Evolutionary conservation across 2,329 filamentous ascomycete species (phyloP), one percentile per base, ranked within the genome.

Genomic region (Scytalidium sp.): DNA sequence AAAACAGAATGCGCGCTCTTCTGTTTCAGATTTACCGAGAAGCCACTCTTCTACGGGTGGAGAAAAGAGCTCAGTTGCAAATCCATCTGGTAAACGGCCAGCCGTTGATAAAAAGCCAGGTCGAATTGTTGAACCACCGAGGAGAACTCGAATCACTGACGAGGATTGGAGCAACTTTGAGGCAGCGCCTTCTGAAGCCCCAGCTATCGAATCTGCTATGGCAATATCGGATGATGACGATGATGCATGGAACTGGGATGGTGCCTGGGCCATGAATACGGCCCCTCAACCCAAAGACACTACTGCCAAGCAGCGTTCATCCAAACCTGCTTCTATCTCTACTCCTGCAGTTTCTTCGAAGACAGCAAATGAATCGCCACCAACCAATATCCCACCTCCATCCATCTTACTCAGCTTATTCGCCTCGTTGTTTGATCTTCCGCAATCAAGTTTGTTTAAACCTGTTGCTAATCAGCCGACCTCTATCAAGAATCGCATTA

Each of bases 371-470:
- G 22, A 42, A 20, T 54, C 56, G 39, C 59, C 62, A 32, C 63
- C 61, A 15, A 90, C 84, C 17, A 97, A 96, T 62, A 84, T 97
- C 7, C 93, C 93, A 9, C 93, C 93, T 3, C 93, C 93, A 1
- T 89, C 89, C 1, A 78, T 96, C 19, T 75, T 97, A 13, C 76
- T 97, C 19, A 84, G 88, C 8, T 68, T 90, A 7, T 90, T 96
- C 56, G 83, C 89, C 0, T 74, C 80, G 7, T 71, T 95, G 4
- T 81, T 96, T 53, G 75, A 80, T 19, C 74, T 85, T 22, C 84
- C 85, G 3, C 80, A 85, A 53, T 71, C 78, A 17, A 74, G 76
- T 19, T 75, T 93, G 1, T 85, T 90, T 66, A 81, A 82, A 56
- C 81, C 83, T 2, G 76, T 88, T 47, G 76, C 80, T 29, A 75